Evolutionary conservation across 805 yeast species (phyloP), one percentile per base, ranked within the genome.

Genomic region (Ogataea philodendri): DNA sequence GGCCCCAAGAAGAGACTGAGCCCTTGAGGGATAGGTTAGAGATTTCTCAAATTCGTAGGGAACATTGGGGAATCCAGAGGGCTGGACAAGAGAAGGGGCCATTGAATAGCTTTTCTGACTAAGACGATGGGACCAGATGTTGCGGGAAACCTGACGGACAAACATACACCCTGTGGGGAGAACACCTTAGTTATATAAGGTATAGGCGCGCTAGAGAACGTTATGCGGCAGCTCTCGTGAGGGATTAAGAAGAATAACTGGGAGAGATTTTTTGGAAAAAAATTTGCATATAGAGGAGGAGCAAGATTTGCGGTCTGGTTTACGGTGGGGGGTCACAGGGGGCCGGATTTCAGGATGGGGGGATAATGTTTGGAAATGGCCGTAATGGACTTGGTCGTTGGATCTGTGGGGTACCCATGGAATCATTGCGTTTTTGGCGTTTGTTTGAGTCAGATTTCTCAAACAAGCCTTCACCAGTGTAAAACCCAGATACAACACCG

Each of bases 211-310:
- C 35, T 41, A 30, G 52, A 15, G 44, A 41, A 51, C 63, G 51
- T 54, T 71, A 68, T 58, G 70, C 74, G 74, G 74, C 74, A 68
- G 74, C 74, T 68, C 74, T 63, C 74, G 74, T 68, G 26, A 24
- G 30, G 35, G n/a, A 16, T 33, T 32, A 14, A 25, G 35, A 29
- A 28, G 28, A 35, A 32, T 24, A 21, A 21, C 21, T 22, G 32
- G 39, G 27, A 23, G 29, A 15, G 22, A 27, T 27, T 17, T 19
- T 15, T 17, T 10, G 22, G 15, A 24, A 29, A 35, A 25, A 35
- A 28, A 13, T 35, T 35, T 35, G 28, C 33, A 23, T 14, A 5
- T 19, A 11, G 9, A 9, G 16, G 24, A 24, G 15, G 15, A 22
- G 13, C 10, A 7, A 9, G 24, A 15, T 25, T 10, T 25, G 11